These are phyloP conservation scores for Brassica nigra DNA, from an alignment of 345 rosid species.

Conservation along the genomic window DNA sequence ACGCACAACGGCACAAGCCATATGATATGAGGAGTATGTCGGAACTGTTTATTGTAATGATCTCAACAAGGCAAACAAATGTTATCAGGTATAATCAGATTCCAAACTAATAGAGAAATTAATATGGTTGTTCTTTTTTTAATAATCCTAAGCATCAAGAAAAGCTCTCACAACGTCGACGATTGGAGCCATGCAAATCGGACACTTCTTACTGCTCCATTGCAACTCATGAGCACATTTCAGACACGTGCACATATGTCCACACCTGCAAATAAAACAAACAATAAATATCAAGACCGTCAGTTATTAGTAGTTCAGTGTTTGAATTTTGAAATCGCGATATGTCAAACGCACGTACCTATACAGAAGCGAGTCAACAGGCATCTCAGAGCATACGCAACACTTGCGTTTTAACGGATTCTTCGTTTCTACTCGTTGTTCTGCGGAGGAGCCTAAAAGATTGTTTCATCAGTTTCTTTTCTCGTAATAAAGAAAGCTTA, in stretches of 20 bases:
- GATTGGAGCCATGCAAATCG: constrained; percentile 76
- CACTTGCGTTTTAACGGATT: constrained; percentile 57
- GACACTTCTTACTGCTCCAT: constrained; percentile 73
- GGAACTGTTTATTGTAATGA: neutral
- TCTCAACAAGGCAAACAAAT: neutral
- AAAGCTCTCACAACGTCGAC: constrained; percentile 76
- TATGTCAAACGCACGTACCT: constrained; percentile 47
- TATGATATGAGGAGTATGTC: neutral
- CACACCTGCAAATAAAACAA: constrained; percentile 53
- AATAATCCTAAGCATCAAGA: constrained; percentile 49
- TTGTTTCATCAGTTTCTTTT: constrained; percentile 3
- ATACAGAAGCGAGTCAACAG: constrained; percentile 74
- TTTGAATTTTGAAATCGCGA: neutral
- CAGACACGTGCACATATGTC: constrained; percentile 90
- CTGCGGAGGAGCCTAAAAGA: constrained; percentile 36
- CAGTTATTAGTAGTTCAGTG: neutral
- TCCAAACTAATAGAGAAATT: constrained; percentile 10
- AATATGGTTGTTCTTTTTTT: neutral
- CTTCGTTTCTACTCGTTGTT: constrained; percentile 37
- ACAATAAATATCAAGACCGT: neutral
- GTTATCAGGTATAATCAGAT: constrained; percentile 1
- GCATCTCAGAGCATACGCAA: constrained; percentile 75
- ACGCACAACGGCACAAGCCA: neutral
- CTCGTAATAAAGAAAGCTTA: neutral
- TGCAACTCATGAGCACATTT: constrained; percentile 80